phyloP scores from a whole-genome alignment of 495 filamentous ascomycete genomes.

The Penicillium fimorum region DNA sequence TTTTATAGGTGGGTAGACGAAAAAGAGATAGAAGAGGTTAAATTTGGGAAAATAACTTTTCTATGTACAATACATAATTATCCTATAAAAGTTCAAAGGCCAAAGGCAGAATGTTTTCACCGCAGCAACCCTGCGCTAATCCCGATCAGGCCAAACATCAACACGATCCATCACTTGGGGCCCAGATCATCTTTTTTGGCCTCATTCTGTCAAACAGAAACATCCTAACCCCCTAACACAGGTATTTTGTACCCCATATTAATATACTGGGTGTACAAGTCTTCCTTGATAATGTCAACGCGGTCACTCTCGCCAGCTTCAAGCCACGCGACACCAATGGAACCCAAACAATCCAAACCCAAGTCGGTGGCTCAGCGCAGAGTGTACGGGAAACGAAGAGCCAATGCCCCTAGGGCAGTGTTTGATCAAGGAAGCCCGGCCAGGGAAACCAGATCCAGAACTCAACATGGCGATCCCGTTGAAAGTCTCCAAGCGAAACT shows the following conservation, averaged over 20 bases:
- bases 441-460: constrained; percentile 11
- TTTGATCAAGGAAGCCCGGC: constrained; percentile 42
- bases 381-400: constrained; percentile 46
- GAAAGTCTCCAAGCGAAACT: constrained; percentile 35
- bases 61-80: not conserved
- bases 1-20: no score
- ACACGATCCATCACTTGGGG: constrained; percentile 16
- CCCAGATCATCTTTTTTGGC: not conserved
- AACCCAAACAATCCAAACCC: constrained; percentile 19
- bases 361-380: constrained; percentile 29
- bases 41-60: no score
- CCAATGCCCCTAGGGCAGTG: constrained; percentile 41
- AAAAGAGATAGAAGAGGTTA: no score
- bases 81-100: not conserved
- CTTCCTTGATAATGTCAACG: constrained; percentile 7
- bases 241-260: no score
- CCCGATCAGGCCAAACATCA: constrained; percentile 31
- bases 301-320: constrained; percentile 10
- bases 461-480: constrained; percentile 20
- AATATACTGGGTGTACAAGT: not conserved
- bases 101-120: constrained; percentile 7
- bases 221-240: not conserved
- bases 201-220: not conserved
- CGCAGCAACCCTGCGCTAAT: constrained; percentile 28
- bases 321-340: constrained; percentile 23